Base-by-base conservation (phyloP, 176 grass and related monocot genomes). In the Stipa capillata region DNA sequence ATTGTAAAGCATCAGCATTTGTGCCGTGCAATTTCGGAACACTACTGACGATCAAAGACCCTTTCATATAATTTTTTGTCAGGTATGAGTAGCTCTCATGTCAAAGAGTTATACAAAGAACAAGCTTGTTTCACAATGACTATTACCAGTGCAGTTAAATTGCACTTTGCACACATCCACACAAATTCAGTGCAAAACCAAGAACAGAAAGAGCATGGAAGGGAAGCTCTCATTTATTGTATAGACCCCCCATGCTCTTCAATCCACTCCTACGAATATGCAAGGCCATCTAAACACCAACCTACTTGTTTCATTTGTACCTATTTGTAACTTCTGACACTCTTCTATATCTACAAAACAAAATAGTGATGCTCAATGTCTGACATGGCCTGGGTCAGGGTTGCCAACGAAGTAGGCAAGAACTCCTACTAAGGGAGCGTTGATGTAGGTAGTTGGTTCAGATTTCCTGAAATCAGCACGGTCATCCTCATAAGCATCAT, bases 391-490 rank as follows among this genome's bases (percentile, higher is more conserved):
- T 5, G 59, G 70, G 47, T 73, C 62, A 47, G 89, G 92, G 44
- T 94, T 85, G 58, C 77, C 87, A 79, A 87, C 83, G 44, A 98
- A 90, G 77, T 93, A 94, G 40, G 87, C 92, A 28, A 98, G 87
- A 32, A 80, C 92, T 65, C 95, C 92, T 16, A 98, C 92, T 27
- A 98, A 78, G 2, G 92, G 95, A 52, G 95, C 95, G 65, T 98
- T 98, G 66, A 98, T 98, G 61, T 98, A 98, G 20, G 95, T 98
- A 62, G 95, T 93, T 0, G 95, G 95, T 45, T 98, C 92, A 14
- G 92, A 94, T 63, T 94, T 91, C 35, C 92, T 89, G 74, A 91
- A 98, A 61, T 98, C 90, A 9, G 79, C 87, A 51, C 96, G 87
- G 8, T 94, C 83, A 51, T 94, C 96, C 59, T 85, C 85, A 18